Conservation (phyloP, 352 stramenopile genomes). For the Globisporangium okanoganense region DNA sequence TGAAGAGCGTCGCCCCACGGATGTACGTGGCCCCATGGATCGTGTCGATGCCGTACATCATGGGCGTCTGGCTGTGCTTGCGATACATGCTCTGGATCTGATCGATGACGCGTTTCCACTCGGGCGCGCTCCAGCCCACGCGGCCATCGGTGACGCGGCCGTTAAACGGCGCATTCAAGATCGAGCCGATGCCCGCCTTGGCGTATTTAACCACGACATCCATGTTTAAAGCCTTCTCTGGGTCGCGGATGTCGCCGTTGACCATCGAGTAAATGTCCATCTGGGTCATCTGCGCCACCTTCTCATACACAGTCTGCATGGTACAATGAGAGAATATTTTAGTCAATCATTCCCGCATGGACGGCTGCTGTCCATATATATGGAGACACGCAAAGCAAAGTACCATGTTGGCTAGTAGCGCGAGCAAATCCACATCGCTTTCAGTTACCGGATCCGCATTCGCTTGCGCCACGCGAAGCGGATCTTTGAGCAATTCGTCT, state of each 20-base stretch:
- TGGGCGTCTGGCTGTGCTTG: slow-evolving; percentile 48
- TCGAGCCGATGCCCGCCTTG: slow-evolving; percentile 75
- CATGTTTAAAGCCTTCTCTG: slow-evolving; percentile 42
- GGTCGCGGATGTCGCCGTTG: slow-evolving; percentile 47
- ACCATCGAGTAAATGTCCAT: slow-evolving; percentile 88
- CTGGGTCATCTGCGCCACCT: slow-evolving; percentile 88
- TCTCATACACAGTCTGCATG: slow-evolving; percentile 48
- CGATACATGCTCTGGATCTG: slow-evolving; percentile 76
- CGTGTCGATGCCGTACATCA: slow-evolving; percentile 88
- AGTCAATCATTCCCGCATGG: neutral
- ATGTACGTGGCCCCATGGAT: slow-evolving; percentile 91
- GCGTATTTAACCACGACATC: slow-evolving; percentile 57
- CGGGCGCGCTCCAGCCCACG: slow-evolving; percentile 57
- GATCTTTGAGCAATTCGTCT: neutral
- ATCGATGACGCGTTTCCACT: slow-evolving; percentile 59
- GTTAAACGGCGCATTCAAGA: slow-evolving; percentile 80
- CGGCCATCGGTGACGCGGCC: slow-evolving; percentile 36
- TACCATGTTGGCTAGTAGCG: slow-evolving; percentile 16
- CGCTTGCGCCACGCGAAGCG: neutral
- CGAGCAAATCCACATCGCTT: slow-evolving; percentile 2
- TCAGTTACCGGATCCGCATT: neutral
- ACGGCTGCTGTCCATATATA: neutral
- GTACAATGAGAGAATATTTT: no score
- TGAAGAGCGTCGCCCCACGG: slow-evolving; percentile 74
- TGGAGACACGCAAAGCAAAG: neutral